Conservation (phyloP, 78 protist genomes). For the Speleostelium caveatum region DNA sequence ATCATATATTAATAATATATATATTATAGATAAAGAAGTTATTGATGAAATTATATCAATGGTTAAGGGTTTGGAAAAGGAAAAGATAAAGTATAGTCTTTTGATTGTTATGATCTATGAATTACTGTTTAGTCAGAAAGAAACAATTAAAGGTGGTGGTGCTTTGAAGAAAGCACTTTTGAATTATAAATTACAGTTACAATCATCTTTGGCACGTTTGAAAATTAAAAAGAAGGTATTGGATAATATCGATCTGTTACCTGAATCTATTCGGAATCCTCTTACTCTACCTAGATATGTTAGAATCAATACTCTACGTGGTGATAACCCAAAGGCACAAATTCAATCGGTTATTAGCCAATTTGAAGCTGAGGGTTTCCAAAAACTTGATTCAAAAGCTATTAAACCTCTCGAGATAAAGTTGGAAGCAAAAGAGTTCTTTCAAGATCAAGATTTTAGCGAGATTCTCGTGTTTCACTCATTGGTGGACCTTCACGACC, state of each 20-base stretch:
- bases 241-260: constrained; percentile 36
- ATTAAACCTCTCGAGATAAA: not conserved
- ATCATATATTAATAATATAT: not conserved
- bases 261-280: constrained; percentile 66
- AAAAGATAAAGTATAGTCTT: constrained; percentile 40
- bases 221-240: constrained; percentile 34
- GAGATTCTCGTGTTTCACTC: constrained; percentile 52
- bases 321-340: not conserved
- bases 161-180: constrained; percentile 32
- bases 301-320: constrained; percentile 43
- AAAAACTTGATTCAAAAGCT: not conserved
- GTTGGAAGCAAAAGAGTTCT: constrained; percentile 43
- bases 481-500: constrained; percentile 64
- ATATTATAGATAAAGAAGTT: constrained; percentile 33
- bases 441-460: constrained; percentile 59
- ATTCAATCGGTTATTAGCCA: not conserved
- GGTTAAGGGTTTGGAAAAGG: constrained; percentile 17
- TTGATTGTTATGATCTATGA: constrained; percentile 55
- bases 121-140: not conserved
- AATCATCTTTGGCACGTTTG: constrained; percentile 57
- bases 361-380: not conserved
- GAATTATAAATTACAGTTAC: constrained; percentile 37
- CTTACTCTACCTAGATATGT: constrained; percentile 74
- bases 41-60: constrained; percentile 38
- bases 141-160: constrained; percentile 61